Evolutionary conservation across 2,329 filamentous ascomycete genomes (phyloP), one percentile per base, ranked within the genome.

Genomic region (Monilinia fructicola): DNA sequence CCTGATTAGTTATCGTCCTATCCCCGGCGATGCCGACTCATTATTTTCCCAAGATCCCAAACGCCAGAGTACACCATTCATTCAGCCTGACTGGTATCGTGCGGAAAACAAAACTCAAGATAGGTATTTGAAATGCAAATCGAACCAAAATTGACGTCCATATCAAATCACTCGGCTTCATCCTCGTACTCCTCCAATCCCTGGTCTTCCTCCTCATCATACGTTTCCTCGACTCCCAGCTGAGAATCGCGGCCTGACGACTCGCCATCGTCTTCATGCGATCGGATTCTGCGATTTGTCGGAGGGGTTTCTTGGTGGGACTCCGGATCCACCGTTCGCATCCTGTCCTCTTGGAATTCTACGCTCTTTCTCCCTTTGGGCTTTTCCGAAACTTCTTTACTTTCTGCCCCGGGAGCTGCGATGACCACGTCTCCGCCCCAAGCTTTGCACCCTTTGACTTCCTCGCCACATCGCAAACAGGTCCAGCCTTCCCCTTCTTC

Each of bases 401-500:
- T 23, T 35, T 46, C n/a, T 12, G 28, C 28, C 5, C 21, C n/a
- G 11, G 75, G 31, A 77, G 78, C 71, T 78, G 82, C 69, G 75
- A 89, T 88, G 54, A 97, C 78, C 23, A 98, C 90, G 78, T 97
- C 95, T 31, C 95, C 95, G 72, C 83, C 87, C 95, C 95, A 99
- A 0, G 95, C 92, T 76, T 87, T 89, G 78, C 94, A 98, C 76
- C 93, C 88, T 75, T 90, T 92, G 59, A 96, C 87, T 26, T 90
- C 77, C 74, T 92, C 90, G 23, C 93, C 93, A 75, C 95, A 99
- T 26, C 95, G 85, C 56, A 99, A 80, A 79, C 95, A 99, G 14
- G 87, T 85, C 92, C 93, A 97, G 2, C 94, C 94, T 75, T 97
- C 92, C 42, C 94, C 95, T 76, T 97, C 94, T 78, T 98, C 94